A percentile compares a stretch with the other conserved stretches of the same genome.
phyloP scores from a whole-genome alignment of 1,284 basidiomycete genomes.

The Austroboletus novae-zelandiae region DNA sequence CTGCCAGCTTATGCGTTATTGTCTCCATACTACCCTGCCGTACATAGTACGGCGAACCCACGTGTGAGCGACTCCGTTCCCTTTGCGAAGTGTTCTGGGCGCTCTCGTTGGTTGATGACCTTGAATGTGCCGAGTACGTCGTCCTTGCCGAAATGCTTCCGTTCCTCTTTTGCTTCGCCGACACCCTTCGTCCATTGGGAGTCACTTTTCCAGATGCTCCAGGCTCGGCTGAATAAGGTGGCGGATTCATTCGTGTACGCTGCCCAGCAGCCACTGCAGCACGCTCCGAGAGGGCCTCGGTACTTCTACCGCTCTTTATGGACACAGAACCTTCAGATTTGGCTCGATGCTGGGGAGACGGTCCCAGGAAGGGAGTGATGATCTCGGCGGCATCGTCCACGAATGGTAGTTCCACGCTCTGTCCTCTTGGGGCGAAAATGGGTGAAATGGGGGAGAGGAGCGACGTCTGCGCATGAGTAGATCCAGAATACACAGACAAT shows the following conservation, averaged over 20 bases:
- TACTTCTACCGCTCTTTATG: not conserved
- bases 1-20: no score
- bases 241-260: constrained; percentile 24
- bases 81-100: not conserved
- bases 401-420: not conserved
- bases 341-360: constrained; percentile 1
- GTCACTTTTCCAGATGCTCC: not conserved
- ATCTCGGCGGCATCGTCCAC: constrained; percentile 18
- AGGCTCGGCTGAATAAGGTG: constrained; percentile 16
- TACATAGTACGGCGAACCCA: no score
- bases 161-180: constrained; percentile 3
- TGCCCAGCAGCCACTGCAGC: not conserved
- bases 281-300: constrained; percentile 9
- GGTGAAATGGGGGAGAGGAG: not conserved
- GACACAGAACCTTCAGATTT: not conserved
- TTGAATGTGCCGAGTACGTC: constrained; percentile 8
- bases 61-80: not conserved
- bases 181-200: not conserved
- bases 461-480: constrained; percentile 5
- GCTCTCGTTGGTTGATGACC: constrained; percentile 5
- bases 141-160: constrained; percentile 9
- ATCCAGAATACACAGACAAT: constrained; percentile 12
- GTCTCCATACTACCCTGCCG: no score
- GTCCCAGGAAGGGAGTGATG: constrained; percentile 24
- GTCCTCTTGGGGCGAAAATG: not conserved